Percentiles rank a stretch among this genome's conserved stretches.
phyloP scores from a whole-genome alignment of 2,329 filamentous ascomycete species.

The Ilyonectria robusta region DNA sequence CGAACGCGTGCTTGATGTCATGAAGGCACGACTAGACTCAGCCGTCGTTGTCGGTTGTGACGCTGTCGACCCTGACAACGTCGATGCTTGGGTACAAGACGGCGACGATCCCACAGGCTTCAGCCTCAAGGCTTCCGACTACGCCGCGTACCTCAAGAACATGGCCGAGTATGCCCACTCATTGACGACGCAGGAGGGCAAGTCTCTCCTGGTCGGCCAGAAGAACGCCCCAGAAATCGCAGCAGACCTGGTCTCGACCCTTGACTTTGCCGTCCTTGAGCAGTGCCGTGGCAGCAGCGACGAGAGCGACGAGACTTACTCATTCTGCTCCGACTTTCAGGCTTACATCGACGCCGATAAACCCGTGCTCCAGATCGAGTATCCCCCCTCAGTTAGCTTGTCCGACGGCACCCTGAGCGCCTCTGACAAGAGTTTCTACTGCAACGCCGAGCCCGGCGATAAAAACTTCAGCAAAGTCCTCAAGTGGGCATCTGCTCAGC shows the following conservation, averaged over 20 bases:
- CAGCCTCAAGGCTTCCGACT: slow-evolving; percentile 47
- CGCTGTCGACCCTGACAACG: slow-evolving; percentile 54
- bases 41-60: slow-evolving; percentile 51
- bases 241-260: slow-evolving; percentile 39
- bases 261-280: slow-evolving; percentile 55
- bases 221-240: slow-evolving; percentile 52
- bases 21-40: slow-evolving; percentile 49
- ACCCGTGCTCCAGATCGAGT: slow-evolving; percentile 54
- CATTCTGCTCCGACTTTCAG: slow-evolving; percentile 51
- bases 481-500: slow-evolving; percentile 50
- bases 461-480: slow-evolving; percentile 51
- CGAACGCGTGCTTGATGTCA: slow-evolving; percentile 45
- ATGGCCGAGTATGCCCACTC: slow-evolving; percentile 50
- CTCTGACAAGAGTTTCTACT: slow-evolving; percentile 47
- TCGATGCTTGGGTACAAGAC: slow-evolving; percentile 50
- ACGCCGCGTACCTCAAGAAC: slow-evolving; percentile 47
- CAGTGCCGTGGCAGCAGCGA: slow-evolving; percentile 50
- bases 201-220: slow-evolving; percentile 51
- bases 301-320: slow-evolving; percentile 32
- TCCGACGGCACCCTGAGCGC: slow-evolving; percentile 41
- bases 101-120: slow-evolving; percentile 49
- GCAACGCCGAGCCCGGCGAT: slow-evolving; percentile 43
- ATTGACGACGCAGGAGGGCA: slow-evolving; percentile 42
- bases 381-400: slow-evolving; percentile 47
- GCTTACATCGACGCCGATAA: slow-evolving; percentile 47